Evolutionary conservation across 139 green algal species (phyloP).

Genomic region (Chlorella ohadii): DNA sequence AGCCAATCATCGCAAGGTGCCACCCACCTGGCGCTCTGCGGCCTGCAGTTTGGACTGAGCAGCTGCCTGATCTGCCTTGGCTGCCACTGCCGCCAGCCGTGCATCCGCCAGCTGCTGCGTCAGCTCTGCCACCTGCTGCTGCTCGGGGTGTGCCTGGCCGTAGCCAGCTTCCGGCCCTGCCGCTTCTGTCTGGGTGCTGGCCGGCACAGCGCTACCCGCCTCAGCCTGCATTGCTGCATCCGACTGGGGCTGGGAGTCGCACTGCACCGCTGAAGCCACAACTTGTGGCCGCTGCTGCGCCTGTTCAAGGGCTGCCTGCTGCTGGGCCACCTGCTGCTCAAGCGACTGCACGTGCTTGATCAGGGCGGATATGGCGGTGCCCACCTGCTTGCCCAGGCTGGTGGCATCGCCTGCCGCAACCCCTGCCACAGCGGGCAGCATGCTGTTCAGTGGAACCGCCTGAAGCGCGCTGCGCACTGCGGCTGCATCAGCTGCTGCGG

Average conservation of each 20-base stretch:
- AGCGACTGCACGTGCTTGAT: background rate
- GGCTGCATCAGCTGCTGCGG: background rate
- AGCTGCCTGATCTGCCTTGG: background rate
- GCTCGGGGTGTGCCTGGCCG: conserved; percentile 23
- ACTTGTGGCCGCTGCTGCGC: background rate
- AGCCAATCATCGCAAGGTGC: background rate
- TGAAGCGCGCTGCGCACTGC: background rate
- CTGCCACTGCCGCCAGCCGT: conserved; percentile 10
- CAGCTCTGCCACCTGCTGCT: conserved; percentile 67
- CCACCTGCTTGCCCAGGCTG: background rate
- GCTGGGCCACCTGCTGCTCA: background rate
- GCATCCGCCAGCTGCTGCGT: conserved; percentile 69
- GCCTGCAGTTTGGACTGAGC: conserved; percentile 15
- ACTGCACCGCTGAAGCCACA: background rate
- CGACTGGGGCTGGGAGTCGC: background rate
- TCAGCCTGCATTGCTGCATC: background rate
- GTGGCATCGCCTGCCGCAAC: background rate
- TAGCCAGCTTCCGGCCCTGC: background rate
- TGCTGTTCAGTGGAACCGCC: background rate
- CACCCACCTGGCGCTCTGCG: conserved; percentile 18
- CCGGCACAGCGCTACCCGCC: background rate
- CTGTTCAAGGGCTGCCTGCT: background rate
- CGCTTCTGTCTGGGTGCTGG: conserved; percentile 1
- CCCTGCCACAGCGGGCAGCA: background rate
- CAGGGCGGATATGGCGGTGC: background rate